phyloP scores from a whole-genome alignment of 768 basidiomycete genomes.

The Trichaptum fuscoviolaceum region DNA sequence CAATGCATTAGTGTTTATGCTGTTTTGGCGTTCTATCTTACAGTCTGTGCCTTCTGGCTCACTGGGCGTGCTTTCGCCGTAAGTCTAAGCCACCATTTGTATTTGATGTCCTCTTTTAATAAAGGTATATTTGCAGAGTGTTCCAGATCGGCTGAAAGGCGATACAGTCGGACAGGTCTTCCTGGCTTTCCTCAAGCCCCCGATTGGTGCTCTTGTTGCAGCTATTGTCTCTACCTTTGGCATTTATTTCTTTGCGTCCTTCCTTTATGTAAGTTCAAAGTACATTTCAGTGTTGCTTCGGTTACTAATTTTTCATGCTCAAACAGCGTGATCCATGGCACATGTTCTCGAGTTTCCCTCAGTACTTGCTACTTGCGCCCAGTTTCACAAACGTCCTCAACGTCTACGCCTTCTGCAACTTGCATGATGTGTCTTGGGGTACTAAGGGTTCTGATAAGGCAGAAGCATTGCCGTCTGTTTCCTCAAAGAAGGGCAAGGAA shows the following conservation, averaged over 20 bases:
- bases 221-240: constrained; percentile 89
- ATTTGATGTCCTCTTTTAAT: neutral
- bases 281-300: neutral
- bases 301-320: constrained; percentile 11
- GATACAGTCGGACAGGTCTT: constrained; percentile 49
- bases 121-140: constrained; percentile 34
- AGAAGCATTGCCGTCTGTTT: constrained; percentile 84
- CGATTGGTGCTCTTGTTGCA: constrained; percentile 76
- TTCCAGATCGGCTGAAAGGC: constrained; percentile 45
- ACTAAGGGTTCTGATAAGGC: constrained; percentile 95
- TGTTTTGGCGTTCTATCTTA: constrained; percentile 73
- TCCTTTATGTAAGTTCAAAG: constrained; percentile 66
- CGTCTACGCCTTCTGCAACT: constrained; percentile 95
- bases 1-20: constrained; percentile 67
- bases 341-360: constrained; percentile 91
- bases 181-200: constrained; percentile 60
- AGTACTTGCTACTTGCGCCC: constrained; percentile 85
- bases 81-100: constrained; percentile 17
- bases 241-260: constrained; percentile 79
- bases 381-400: constrained; percentile 94
- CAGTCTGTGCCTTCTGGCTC: constrained; percentile 82
- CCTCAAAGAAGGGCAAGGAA: constrained; percentile 76
- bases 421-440: constrained; percentile 94
- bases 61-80: constrained; percentile 78
- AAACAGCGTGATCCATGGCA: constrained; percentile 92